Conservation (phyloP, 2,329 filamentous ascomycete species). For the Coniochaeta pulveracea region DNA sequence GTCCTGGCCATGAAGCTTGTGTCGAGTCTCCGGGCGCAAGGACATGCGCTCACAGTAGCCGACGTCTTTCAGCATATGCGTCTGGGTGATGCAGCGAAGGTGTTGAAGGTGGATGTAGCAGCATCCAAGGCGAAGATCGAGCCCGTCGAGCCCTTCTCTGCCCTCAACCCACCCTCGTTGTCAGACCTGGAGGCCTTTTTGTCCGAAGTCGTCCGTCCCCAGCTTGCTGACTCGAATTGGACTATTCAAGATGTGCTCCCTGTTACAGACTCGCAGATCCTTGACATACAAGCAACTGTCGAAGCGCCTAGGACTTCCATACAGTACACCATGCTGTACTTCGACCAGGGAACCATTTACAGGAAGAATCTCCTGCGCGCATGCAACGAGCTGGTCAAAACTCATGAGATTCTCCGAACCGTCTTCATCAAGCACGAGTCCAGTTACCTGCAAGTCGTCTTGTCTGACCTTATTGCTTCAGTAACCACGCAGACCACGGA, state of each 20-base stretch:
- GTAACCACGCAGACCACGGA: conserved; percentile 15
- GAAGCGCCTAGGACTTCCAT: conserved; percentile 21
- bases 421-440: conserved; percentile 23
- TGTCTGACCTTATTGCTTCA: conserved; percentile 19
- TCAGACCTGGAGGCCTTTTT: conserved; percentile 20
- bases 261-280: conserved; percentile 24
- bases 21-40: conserved; percentile 28
- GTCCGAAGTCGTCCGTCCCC: conserved; percentile 20
- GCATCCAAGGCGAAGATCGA: conserved; percentile 10
- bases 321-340: conserved; percentile 23
- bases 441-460: conserved; percentile 20
- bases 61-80: conserved; percentile 29
- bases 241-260: conserved; percentile 25
- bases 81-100: conserved; percentile 20
- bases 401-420: conserved; percentile 25
- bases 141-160: conserved; percentile 12
- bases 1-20: conserved; percentile 27
- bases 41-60: conserved; percentile 30
- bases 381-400: conserved; percentile 17
- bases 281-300: conserved; percentile 27
- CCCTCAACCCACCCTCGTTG: conserved; percentile 22
- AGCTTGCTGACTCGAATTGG: conserved; percentile 24
- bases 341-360: conserved; percentile 17
- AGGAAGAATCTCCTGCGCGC: conserved; percentile 12
- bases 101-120: conserved; percentile 17